phyloP scores from a whole-genome alignment of 306 rosid species.

The Inga laurina region DNA sequence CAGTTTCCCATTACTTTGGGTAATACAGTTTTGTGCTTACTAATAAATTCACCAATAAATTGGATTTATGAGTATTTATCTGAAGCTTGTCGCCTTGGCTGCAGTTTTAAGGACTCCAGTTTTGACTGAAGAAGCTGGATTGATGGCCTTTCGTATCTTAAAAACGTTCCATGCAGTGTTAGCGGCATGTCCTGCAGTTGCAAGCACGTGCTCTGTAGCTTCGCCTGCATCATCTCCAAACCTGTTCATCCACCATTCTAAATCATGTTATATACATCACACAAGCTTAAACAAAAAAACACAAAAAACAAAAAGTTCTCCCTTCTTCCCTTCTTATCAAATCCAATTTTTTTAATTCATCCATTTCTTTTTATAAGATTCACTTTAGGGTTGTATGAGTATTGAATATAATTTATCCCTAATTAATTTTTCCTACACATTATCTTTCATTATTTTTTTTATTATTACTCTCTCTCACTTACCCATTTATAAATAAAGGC shows the following conservation, averaged over 20 bases:
- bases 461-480: no score
- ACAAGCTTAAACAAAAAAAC: no score
- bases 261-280: neutral
- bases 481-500: no score
- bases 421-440: no score
- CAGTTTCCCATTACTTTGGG: neutral
- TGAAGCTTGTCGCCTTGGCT: slow-evolving; percentile 35
- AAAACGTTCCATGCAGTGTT: slow-evolving; percentile 84
- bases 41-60: neutral
- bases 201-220: slow-evolving; percentile 74
- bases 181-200: slow-evolving; percentile 77
- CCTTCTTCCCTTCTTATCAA: no score
- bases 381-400: no score
- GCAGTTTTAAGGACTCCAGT: slow-evolving; percentile 62
- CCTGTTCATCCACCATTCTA: slow-evolving; percentile 30
- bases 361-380: no score
- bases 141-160: slow-evolving; percentile 79
- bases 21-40: neutral
- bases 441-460: no score
- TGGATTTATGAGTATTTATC: slow-evolving; percentile 26
- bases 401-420: no score
- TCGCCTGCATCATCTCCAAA: slow-evolving; percentile 91
- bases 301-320: no score
- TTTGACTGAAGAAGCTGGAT: slow-evolving; percentile 73
- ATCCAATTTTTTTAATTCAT: no score